phyloP scores from a whole-genome alignment of 176 grass and related monocot genomes.

The Musa acuminata region DNA sequence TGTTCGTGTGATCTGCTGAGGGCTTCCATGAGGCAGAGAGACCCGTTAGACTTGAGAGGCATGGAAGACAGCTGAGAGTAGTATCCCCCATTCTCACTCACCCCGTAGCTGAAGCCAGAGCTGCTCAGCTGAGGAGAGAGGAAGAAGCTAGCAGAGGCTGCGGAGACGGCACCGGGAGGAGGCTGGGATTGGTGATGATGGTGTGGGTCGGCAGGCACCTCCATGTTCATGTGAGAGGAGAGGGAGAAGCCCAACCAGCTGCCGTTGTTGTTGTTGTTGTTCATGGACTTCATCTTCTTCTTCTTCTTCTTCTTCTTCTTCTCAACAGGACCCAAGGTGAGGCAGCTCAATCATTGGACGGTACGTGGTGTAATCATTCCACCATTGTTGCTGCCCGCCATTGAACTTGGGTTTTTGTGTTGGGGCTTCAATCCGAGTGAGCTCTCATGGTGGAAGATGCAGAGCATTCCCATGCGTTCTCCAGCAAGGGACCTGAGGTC shows the following conservation, averaged over 20 bases:
- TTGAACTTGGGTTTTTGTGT: slow-evolving; percentile 49
- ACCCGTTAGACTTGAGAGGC: slow-evolving; percentile 81
- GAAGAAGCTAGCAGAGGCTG: slow-evolving; percentile 11
- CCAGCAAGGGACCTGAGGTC: slow-evolving; percentile 5
- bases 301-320: neutral
- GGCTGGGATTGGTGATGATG: slow-evolving; percentile 33
- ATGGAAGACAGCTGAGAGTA: slow-evolving; percentile 63
- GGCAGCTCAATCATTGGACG: slow-evolving; percentile 75
- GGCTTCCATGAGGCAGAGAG: slow-evolving; percentile 74
- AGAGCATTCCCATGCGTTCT: neutral
- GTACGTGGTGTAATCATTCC: slow-evolving; percentile 73
- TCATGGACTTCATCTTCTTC: slow-evolving; percentile 67
- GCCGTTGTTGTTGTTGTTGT: slow-evolving; percentile 37
- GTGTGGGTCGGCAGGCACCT: slow-evolving; percentile 21
- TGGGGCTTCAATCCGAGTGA: slow-evolving; percentile 6
- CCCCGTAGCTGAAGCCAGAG: slow-evolving; percentile 26
- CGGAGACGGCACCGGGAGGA: slow-evolving; percentile 37
- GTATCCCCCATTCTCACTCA: slow-evolving; percentile 30
- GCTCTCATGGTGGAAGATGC: neutral
- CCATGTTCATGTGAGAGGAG: slow-evolving; percentile 62
- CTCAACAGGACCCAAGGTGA: slow-evolving; percentile 12
- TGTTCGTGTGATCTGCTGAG: slow-evolving; percentile 50
- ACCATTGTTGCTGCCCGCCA: slow-evolving; percentile 35
- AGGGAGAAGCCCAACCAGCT: slow-evolving; percentile 87
- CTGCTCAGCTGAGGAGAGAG: neutral